Evolutionary conservation across 345 rosid genomes (phyloP), one percentile per base, ranked within the genome.

Genomic region (Schrenkiella parvula): DNA sequence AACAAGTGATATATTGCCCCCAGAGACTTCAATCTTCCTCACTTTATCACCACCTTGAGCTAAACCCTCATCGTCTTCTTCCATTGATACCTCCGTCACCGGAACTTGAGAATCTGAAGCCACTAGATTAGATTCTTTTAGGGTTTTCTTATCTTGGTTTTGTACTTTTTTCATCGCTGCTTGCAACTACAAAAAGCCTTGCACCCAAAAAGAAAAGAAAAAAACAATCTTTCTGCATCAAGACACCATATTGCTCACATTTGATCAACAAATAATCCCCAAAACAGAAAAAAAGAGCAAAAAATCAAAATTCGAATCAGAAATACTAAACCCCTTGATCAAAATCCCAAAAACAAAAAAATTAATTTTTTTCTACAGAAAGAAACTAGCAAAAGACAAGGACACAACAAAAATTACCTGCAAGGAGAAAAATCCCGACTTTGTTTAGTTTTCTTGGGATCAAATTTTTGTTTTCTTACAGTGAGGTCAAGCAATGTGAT

Each of bases 1-100:
- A 83, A 77, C 84, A 69, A 87, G 87, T 1, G 90, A 86, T 70
- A 89, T 72, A 53, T 83, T 75, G 3, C 82, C 85, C 15, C 86
- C 89, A 26, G 86, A 81, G 54, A 84, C 81, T 39, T 81, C 79
- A 68, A 84, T 78, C 73, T 74, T 82, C 77, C 54, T 75, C 80
- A 65, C 68, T 52, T 80, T 72, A 64, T 46, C 78, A 53, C 57
- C 81, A 29, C 64, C 79, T 73, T 13, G 38, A 13, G 23, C 8
- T 50, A 66, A 66, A 34, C 46, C 61, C 37, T 59, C 38, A 6
- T 63, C 73, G 28, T 80, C 84, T 52, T 77, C 78, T 76, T 73
- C 65, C 35, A 46, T 23, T 51, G 75, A 82, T 17, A 50, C 75
- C 11, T 72, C 76, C 19, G 39, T 29, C 28, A 26, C 78, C 55